Percentiles rank a stretch among this genome's conserved stretches.
Evolutionary conservation across 2,329 filamentous ascomycete species (phyloP).

Genomic region (Lecanosticta acicola): DNA sequence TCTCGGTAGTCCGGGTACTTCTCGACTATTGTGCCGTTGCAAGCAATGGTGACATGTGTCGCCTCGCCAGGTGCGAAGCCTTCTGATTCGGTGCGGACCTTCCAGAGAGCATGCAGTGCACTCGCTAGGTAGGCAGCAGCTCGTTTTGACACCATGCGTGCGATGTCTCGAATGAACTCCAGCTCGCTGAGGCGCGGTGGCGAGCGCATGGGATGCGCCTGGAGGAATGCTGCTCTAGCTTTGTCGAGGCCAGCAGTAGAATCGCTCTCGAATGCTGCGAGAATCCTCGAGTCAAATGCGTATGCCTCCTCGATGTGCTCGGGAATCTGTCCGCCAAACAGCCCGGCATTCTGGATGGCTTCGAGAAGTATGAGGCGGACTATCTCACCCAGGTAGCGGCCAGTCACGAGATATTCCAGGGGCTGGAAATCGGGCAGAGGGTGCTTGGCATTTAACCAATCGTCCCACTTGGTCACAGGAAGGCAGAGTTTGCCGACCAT

Average conservation of each 20-base stretch:
- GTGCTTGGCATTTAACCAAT: slow-evolving; percentile 53
- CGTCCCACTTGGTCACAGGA: slow-evolving; percentile 57
- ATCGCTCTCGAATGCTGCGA: slow-evolving; percentile 53
- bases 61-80: slow-evolving; percentile 31
- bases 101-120: slow-evolving; percentile 58
- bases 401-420: slow-evolving; percentile 59
- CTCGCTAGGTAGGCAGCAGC: slow-evolving; percentile 59
- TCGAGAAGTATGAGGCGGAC: slow-evolving; percentile 57
- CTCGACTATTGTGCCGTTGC: slow-evolving; percentile 74
- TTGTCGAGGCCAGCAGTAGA: slow-evolving; percentile 35
- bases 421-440: slow-evolving; percentile 58
- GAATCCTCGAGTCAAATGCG: slow-evolving; percentile 53
- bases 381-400: slow-evolving; percentile 60
- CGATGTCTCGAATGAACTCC: slow-evolving; percentile 50
- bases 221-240: slow-evolving; percentile 45
- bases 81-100: slow-evolving; percentile 46
- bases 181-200: slow-evolving; percentile 37
- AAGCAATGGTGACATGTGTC: slow-evolving; percentile 54
- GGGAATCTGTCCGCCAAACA: slow-evolving; percentile 55
- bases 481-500: slow-evolving; percentile 59
- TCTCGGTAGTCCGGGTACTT: slow-evolving; percentile 65
- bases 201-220: slow-evolving; percentile 45
- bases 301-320: slow-evolving; percentile 51
- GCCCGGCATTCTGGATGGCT: slow-evolving; percentile 49
- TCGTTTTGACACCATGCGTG: slow-evolving; percentile 51